Evolutionary conservation across 768 basidiomycete genomes (phyloP).

Genomic region (Psilocybe tampanensis): DNA sequence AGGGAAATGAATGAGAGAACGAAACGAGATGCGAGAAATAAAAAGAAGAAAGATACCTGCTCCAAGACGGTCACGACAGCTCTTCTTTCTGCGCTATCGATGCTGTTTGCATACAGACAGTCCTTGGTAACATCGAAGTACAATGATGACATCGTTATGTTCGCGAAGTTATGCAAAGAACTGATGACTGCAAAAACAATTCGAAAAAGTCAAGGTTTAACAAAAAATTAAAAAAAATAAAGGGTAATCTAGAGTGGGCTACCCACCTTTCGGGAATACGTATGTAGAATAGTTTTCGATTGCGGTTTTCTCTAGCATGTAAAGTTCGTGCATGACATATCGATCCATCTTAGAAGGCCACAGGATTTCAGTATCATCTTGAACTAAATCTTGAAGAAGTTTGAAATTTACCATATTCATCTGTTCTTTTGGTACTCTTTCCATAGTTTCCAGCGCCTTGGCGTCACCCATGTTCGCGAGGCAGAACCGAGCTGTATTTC

Average conservation of each 20-base stretch:
- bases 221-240: background rate
- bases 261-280: slow-evolving; percentile 81
- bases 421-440: slow-evolving; percentile 44
- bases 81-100: slow-evolving; percentile 54
- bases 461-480: slow-evolving; percentile 72
- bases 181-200: slow-evolving; percentile 55
- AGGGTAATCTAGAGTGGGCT: too few relatives aligned
- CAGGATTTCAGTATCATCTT: background rate
- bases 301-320: slow-evolving; percentile 67
- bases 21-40: too few relatives aligned
- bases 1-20: background rate
- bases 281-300: slow-evolving; percentile 70
- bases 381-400: background rate
- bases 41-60: slow-evolving; percentile 44
- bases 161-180: slow-evolving; percentile 75
- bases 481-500: slow-evolving; percentile 86
- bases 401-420: slow-evolving; percentile 63
- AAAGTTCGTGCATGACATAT: slow-evolving; percentile 86
- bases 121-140: slow-evolving; percentile 96
- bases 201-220: background rate
- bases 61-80: slow-evolving; percentile 72
- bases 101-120: slow-evolving; percentile 73
- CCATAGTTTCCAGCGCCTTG: slow-evolving; percentile 25
- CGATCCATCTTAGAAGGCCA: slow-evolving; percentile 65
- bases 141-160: slow-evolving; percentile 82